Conservation (phyloP, 768 basidiomycete species). For the Neoboletus subvelutipes region DNA sequence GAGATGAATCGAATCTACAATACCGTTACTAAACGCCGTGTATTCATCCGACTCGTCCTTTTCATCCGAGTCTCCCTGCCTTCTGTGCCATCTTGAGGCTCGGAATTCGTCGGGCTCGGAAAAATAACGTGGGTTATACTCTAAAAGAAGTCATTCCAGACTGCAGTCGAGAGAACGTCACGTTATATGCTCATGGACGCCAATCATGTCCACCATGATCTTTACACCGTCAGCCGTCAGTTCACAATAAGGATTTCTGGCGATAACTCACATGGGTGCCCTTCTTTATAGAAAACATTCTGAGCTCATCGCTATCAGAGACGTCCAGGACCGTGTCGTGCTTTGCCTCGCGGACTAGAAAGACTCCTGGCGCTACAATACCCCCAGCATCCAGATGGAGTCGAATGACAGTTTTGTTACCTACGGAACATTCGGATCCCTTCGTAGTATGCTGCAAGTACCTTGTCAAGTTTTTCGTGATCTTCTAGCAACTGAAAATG, state of each 20-base stretch:
- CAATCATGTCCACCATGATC: slow-evolving; percentile 32
- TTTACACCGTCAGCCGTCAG: slow-evolving; percentile 6
- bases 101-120: slow-evolving; percentile 37
- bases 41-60: slow-evolving; percentile 19
- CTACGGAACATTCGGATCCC: slow-evolving; percentile 36
- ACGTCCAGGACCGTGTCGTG: slow-evolving; percentile 28
- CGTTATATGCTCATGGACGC: slow-evolving; percentile 22
- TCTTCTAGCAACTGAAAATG: slow-evolving; percentile 22
- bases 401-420: slow-evolving; percentile 2
- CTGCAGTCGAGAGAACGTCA: background rate
- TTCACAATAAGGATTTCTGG: background rate
- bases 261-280: slow-evolving; percentile 18
- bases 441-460: slow-evolving; percentile 32
- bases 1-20: background rate
- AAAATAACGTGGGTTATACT: slow-evolving; percentile 38
- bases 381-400: background rate
- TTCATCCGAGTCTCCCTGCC: background rate
- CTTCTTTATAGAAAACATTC: slow-evolving; percentile 22
- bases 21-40: slow-evolving; percentile 28
- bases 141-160: slow-evolving; percentile 21
- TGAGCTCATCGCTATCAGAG: slow-evolving; percentile 15
- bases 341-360: slow-evolving; percentile 31
- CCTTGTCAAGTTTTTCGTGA: slow-evolving; percentile 30
- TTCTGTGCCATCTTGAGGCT: slow-evolving; percentile 40
- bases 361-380: slow-evolving; percentile 28